Conservation (phyloP, 2,329 filamentous ascomycete genomes). For the Cladobotryum protrusum region DNA sequence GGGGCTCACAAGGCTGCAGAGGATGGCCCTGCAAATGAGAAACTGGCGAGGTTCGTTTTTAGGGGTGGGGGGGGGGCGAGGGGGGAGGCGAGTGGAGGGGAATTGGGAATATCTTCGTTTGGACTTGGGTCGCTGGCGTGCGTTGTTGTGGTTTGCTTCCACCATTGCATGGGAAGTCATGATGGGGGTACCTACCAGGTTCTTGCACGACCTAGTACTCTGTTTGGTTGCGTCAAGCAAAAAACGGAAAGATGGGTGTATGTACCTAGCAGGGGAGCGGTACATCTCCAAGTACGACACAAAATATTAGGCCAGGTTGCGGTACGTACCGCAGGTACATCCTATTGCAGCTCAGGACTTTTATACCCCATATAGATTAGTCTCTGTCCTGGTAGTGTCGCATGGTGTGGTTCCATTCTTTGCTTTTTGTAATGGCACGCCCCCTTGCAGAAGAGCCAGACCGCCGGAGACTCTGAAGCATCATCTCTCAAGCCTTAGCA, state of each 20-base stretch:
- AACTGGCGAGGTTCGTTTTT: too few species aligned
- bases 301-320: too few species aligned
- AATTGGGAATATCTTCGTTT: not conserved
- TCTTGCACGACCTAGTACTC: too few species aligned
- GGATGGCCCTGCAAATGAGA: not conserved
- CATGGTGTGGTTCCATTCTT: not conserved
- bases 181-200: too few species aligned
- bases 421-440: constrained; percentile 2
- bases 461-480: constrained; percentile 9
- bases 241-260: not conserved
- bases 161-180: too few species aligned
- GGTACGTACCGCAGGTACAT: too few species aligned
- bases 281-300: not conserved
- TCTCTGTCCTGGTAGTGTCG: not conserved
- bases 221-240: not conserved
- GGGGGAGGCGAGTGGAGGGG: not conserved
- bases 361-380: not conserved
- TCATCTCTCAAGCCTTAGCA: not conserved
- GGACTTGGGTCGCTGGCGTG: not conserved
- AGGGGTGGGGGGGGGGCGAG: too few species aligned
- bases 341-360: too few species aligned
- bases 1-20: constrained; percentile 8
- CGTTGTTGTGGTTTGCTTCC: not conserved
- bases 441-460: constrained; percentile 3
- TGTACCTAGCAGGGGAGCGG: not conserved